A percentile compares a stretch with the other conserved stretches of the same genome.
These are phyloP conservation scores for Saposhnikovia divaricata DNA, from an alignment of 129 eudicot genomes.

Conservation along the genomic window DNA sequence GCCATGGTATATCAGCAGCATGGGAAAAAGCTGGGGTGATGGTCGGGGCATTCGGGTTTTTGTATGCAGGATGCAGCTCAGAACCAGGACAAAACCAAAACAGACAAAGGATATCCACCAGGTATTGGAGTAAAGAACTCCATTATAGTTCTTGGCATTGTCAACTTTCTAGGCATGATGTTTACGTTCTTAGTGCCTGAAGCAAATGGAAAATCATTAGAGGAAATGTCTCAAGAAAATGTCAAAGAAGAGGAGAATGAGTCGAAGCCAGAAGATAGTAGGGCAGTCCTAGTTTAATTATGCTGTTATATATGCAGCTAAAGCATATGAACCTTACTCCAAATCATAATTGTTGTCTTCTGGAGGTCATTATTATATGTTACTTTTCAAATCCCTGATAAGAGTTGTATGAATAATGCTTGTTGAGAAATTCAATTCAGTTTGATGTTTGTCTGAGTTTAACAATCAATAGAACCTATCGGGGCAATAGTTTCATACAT, in stretches of 20 bases:
- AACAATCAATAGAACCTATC: no score
- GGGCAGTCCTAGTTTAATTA: neutral
- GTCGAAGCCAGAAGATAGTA: neutral
- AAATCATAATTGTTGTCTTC: neutral
- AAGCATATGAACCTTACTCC: neutral
- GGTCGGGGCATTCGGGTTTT: constrained; percentile 42
- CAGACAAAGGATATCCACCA: constrained; percentile 37
- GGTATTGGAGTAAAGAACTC: constrained; percentile 38
- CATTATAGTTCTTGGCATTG: constrained; percentile 26
- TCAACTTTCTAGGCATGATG: constrained; percentile 24
- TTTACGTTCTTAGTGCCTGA: constrained; percentile 7
- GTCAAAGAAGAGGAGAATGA: neutral
- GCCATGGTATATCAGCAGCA: constrained; percentile 46
- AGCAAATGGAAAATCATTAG: neutral
- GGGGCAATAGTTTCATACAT: no score
- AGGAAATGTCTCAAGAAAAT: constrained; percentile 6
- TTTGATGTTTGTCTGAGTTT: no score
- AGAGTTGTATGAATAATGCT: neutral
- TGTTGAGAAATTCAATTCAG: no score
- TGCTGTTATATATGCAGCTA: neutral
- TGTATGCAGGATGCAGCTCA: constrained; percentile 30
- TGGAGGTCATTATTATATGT: neutral
- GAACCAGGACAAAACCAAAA: constrained; percentile 24
- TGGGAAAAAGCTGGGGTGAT: constrained; percentile 37
- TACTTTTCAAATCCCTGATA: neutral